Base-by-base conservation (phyloP, 352 stramenopile genomes). In the Globisporangium takayamanum region DNA sequence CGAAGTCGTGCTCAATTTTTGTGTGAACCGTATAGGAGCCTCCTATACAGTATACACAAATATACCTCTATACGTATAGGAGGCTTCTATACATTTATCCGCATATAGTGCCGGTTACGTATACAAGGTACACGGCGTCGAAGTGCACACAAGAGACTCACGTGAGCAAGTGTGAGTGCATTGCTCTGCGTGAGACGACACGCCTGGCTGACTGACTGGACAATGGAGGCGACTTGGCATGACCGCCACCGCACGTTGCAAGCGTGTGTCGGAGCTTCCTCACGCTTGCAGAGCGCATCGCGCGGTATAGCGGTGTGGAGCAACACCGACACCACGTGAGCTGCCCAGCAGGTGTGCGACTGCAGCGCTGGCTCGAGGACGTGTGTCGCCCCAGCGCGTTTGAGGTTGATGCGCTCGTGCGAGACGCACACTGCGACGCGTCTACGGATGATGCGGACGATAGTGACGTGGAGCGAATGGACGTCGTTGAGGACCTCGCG, bases 191-290 rank as follows among this genome's bases (percentile, higher is more conserved):
- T 39, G 33, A 8, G 33, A 33, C 28, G 28, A 5, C 28, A 33
- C 28, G 28, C 28, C 28, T 5, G 28, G 28, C 0, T 33, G 28
- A 22, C 7, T 36, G 30, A 39, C 8, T 39, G 33, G 36, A 18
- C n/a, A 12, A 50, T 57, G 52, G 25, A 49, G 20, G 1, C 14
- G 25, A 10, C 52, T 18, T 26, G 37, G 5, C 52, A 22, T 22
- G 18, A 26, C 25, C 18, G 2, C 16, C 18, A 0, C 14, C 33
- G 52, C 22, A 57, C 20, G n/a, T n/a, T 5, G 28, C 11, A 7
- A 30, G 10, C 20, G 46, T 22, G n/a, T 59, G 42, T 44, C 53
- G 42, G 18, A 30, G 53, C 42, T 59, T 59, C 28, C 18, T 59
- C 25, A 45, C 8, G 46, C 39, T 41, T 18, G 18, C n/a, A 22